These are phyloP conservation scores for Jacaranda copaia DNA, from an alignment of 257 asterid species.

Conservation along the genomic window DNA sequence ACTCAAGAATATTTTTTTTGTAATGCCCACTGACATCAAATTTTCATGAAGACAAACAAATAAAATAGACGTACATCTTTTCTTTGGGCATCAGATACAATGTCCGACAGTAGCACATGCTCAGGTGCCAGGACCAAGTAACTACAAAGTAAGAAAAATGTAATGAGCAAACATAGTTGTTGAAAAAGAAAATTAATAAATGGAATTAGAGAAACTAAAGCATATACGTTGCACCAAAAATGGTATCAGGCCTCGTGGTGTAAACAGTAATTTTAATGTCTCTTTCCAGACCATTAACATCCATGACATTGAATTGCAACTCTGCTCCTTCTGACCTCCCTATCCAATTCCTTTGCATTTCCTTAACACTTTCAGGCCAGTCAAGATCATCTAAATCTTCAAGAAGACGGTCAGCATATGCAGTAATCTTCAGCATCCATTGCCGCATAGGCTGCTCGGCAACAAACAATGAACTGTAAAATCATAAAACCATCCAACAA, in stretches of 20 bases:
- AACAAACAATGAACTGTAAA: conserved; percentile 97
- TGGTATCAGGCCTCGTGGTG: conserved; percentile 96
- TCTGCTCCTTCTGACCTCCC: conserved; percentile 99
- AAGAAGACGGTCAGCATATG: conserved; percentile 97
- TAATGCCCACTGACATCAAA: conserved; percentile 30
- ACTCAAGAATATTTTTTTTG: conserved; percentile 33
- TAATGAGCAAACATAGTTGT: conserved; percentile 31
- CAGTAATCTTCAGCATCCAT: conserved; percentile 99
- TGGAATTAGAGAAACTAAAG: conserved; percentile 25
- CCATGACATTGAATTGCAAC: conserved; percentile 66
- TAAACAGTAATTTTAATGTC: conserved; percentile 71
- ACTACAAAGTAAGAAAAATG: conserved; percentile 53
- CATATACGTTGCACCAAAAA: conserved; percentile 96
- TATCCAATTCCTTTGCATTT: conserved; percentile 99
- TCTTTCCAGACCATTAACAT: conserved; percentile 52
- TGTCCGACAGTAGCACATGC: conserved; percentile 69
- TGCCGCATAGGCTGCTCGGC: conserved; percentile 99
- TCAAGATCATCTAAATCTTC: conserved; percentile 94
- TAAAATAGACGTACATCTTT: conserved; percentile 59
- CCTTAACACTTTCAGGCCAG: conserved; percentile 99
- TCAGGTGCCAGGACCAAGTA: conserved; percentile 96
- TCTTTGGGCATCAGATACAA: conserved; percentile 71
- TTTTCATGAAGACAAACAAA: conserved; percentile 12
- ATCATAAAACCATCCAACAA: conserved; percentile 80
- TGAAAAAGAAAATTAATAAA: conserved; percentile 19